Percentiles rank a stretch among this genome's conserved stretches.
These are phyloP conservation scores for Lobosporangium transversale DNA, from an alignment of 192 early-diverging fungal genomes.

Conservation along the genomic window DNA sequence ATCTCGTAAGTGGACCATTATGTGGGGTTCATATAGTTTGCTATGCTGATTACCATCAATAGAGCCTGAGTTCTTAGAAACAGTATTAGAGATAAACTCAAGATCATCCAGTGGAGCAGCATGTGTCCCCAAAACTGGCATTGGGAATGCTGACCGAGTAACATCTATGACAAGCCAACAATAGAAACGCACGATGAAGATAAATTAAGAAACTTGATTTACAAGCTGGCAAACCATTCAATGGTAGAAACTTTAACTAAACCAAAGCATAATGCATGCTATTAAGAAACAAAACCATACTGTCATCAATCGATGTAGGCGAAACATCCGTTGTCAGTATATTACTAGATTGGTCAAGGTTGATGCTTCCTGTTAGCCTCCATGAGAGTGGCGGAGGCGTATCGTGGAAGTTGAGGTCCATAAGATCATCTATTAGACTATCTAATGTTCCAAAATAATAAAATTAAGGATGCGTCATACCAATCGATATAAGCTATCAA, in stretches of 20 bases:
- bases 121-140: background rate
- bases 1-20: too few species aligned
- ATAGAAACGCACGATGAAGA: background rate
- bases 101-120: slow-evolving; percentile 25
- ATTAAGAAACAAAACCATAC: background rate
- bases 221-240: too few species aligned
- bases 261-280: background rate
- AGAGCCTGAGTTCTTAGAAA: too few species aligned
- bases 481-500: too few species aligned
- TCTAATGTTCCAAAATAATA: slow-evolving; percentile 12
- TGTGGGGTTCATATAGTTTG: too few species aligned
- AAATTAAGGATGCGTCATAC: too few species aligned
- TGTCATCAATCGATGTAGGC: background rate
- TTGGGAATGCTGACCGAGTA: background rate
- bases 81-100: slow-evolving; percentile 33
- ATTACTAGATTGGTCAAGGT: slow-evolving; percentile 13
- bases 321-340: slow-evolving; percentile 6
- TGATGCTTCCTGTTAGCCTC: slow-evolving; percentile 47
- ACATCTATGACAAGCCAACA: too few species aligned
- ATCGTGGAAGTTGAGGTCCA: slow-evolving; percentile 50
- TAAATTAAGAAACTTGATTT: too few species aligned
- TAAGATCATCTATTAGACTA: slow-evolving; percentile 52
- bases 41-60: too few species aligned
- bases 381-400: slow-evolving; percentile 31
- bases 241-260: too few species aligned